Conservation (phyloP, 306 rosid species). For the Lathyrus sativus region DNA sequence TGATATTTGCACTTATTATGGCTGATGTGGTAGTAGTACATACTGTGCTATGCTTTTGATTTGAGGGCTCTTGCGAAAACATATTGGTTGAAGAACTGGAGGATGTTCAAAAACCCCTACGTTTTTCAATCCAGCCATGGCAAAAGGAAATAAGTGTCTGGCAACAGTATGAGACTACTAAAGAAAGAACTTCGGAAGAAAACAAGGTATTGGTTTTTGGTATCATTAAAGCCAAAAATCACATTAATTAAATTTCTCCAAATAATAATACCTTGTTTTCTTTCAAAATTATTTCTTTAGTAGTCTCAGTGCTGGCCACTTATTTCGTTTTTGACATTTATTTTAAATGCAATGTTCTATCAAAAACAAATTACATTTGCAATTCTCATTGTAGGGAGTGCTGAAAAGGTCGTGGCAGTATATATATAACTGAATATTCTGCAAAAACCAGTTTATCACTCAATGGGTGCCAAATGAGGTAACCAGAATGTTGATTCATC, state of each 20-base stretch:
- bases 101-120: slow-evolving; percentile 20
- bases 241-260: not conserved
- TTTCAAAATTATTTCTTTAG: not conserved
- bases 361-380: not conserved
- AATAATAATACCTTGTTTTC: too few relatives aligned
- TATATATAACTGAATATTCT: not conserved
- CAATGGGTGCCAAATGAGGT: not conserved
- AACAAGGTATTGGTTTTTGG: slow-evolving; percentile 21
- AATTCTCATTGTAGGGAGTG: not conserved
- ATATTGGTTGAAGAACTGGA: slow-evolving; percentile 9
- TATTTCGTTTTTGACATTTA: not conserved
- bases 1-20: slow-evolving; percentile 5
- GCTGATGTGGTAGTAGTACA: not conserved
- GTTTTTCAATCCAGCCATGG: slow-evolving; percentile 11
- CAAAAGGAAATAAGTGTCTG: slow-evolving; percentile 4
- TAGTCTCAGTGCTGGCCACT: not conserved
- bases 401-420: not conserved
- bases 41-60: slow-evolving; percentile 15
- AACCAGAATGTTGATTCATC: slow-evolving; percentile 8
- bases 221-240: not conserved
- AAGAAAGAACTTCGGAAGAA: slow-evolving; percentile 26
- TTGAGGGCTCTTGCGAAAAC: slow-evolving; percentile 5
- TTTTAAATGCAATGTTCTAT: slow-evolving; percentile 5
- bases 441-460: not conserved
- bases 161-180: slow-evolving; percentile 22